Evolutionary conservation across 768 basidiomycete species (phyloP).

Genomic region (Calocera cornea): DNA sequence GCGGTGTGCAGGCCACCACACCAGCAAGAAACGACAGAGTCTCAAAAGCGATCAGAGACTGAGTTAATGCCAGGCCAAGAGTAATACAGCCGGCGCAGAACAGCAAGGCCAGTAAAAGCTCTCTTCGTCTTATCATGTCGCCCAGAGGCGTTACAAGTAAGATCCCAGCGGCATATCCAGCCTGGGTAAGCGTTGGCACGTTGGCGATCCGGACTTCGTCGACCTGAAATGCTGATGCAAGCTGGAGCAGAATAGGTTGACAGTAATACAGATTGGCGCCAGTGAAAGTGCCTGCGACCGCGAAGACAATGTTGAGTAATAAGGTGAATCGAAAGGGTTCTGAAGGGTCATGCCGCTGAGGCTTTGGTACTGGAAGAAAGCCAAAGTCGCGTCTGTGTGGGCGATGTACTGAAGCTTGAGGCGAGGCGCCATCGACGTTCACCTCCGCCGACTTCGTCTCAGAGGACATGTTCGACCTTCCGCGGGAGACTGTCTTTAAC

Average conservation of each 20-base stretch:
- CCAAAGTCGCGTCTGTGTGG: constrained; percentile 20
- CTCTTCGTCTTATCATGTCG: constrained; percentile 65
- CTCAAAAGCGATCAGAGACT: constrained; percentile 46
- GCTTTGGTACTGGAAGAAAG: constrained; percentile 26
- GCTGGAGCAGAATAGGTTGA: constrained; percentile 16
- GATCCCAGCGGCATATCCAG: constrained; percentile 50
- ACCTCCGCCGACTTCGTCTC: background rate
- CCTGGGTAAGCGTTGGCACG: constrained; percentile 24
- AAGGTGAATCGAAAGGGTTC: constrained; percentile 14
- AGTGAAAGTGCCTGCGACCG: constrained; percentile 19
- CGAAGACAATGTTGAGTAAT: constrained; percentile 21
- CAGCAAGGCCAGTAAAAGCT: constrained; percentile 48
- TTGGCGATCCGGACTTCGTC: constrained; percentile 19
- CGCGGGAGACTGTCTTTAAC: too few relatives aligned
- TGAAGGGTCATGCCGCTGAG: constrained; percentile 16
- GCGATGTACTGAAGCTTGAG: too few relatives aligned
- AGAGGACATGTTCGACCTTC: too few relatives aligned
- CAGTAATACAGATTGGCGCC: constrained; percentile 19
- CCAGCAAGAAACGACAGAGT: constrained; percentile 59
- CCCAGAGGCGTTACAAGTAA: constrained; percentile 69
- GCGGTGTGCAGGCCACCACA: constrained; percentile 45
- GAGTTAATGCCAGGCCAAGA: constrained; percentile 57
- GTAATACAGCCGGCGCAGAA: constrained; percentile 43
- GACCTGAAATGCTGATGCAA: constrained; percentile 22
- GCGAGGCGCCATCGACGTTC: background rate